Percentiles rank a stretch among this genome's conserved stretches.
These are phyloP conservation scores for Lyophyllum atratum DNA, from an alignment of 768 basidiomycete genomes.

Conservation along the genomic window DNA sequence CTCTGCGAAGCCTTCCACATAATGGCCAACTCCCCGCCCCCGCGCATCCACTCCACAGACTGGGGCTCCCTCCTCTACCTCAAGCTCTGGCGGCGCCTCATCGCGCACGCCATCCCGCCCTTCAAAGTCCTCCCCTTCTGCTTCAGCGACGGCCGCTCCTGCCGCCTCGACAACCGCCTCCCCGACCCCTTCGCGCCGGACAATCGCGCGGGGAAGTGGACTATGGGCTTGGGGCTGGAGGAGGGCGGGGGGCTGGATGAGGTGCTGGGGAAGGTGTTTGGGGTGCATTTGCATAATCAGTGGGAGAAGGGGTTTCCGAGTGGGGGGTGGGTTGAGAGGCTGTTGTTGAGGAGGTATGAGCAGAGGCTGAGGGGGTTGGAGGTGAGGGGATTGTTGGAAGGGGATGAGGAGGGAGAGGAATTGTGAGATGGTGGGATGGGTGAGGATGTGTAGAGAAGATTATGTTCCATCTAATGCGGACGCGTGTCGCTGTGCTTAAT, in stretches of 20 bases:
- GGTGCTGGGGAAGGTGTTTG: constrained; percentile 73
- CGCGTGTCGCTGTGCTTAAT: constrained; percentile 9
- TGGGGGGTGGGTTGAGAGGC: constrained; percentile 84
- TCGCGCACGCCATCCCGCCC: constrained; percentile 71
- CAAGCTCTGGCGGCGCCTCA: constrained; percentile 85
- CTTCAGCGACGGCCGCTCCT: constrained; percentile 89
- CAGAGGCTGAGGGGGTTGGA: constrained; percentile 24
- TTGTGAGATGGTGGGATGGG: background rate
- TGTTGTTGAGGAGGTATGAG: constrained; percentile 71
- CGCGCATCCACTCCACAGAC: constrained; percentile 79
- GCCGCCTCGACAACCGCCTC: constrained; percentile 89
- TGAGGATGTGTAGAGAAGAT: background rate
- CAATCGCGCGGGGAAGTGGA: constrained; percentile 61
- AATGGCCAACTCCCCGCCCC: constrained; percentile 76
- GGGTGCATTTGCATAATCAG: constrained; percentile 93
- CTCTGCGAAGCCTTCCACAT: constrained; percentile 95
- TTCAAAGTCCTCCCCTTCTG: constrained; percentile 96
- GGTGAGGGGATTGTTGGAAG: background rate
- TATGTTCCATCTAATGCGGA: constrained; percentile 13
- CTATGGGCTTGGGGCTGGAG: constrained; percentile 59
- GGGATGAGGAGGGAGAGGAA: constrained; percentile 2
- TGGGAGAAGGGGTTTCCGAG: constrained; percentile 88
- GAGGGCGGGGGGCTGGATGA: constrained; percentile 65
- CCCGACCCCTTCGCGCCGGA: constrained; percentile 85
- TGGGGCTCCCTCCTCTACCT: constrained; percentile 94